Base-by-base conservation (phyloP, 495 filamentous ascomycete genomes). In the Penicillium diatomitis region DNA sequence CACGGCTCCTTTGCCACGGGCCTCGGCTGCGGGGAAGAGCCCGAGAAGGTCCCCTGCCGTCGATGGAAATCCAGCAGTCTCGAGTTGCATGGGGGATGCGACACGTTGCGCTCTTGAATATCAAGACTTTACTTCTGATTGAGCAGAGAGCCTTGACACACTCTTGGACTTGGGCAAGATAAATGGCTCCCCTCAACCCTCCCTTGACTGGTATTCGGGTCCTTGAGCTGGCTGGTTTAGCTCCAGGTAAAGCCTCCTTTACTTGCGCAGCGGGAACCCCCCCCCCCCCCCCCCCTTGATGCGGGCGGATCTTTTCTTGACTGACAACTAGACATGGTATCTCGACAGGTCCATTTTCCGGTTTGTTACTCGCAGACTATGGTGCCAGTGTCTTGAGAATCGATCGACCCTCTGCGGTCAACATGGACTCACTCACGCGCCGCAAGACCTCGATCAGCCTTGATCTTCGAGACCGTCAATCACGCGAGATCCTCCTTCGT, bases 301-400 rank as follows among this genome's bases (percentile, higher is more conserved):
- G 20, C 20, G 20, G 20, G 20, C 20, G 20, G 20, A 20, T 20
- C 20, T 20, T 0, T 20, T 20, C 32, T 41, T 33, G 33, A 27
- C 38, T 10, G 56, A 20, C 20, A 20, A 20, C 20, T 0, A 20
- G 20, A 20, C 20, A 20, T 20, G 42, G 46, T 44, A 52, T 34
- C 6, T 12, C n/a, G 36, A 7, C 46, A 87, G 89, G 85, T 35
- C 91, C 91, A 11, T 97, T 92, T 64, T 83, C 88, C 33, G 90
- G 88, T 52, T 79, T 96, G 44, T 80, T 97, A 29, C 82, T 96
- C 46, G 81, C 88, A 57, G 89, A 95, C 68, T 88, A 85, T 51
- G 91, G 91, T 52, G 91, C 91, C 44, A 79, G 77, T 10, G 86
- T 96, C 53, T 79, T 97, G 30, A 87, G 91, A 51, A 78, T 97